These are phyloP conservation scores for Trichoderma cornu-damae DNA, from an alignment of 2,329 filamentous ascomycete genomes.

Conservation along the genomic window DNA sequence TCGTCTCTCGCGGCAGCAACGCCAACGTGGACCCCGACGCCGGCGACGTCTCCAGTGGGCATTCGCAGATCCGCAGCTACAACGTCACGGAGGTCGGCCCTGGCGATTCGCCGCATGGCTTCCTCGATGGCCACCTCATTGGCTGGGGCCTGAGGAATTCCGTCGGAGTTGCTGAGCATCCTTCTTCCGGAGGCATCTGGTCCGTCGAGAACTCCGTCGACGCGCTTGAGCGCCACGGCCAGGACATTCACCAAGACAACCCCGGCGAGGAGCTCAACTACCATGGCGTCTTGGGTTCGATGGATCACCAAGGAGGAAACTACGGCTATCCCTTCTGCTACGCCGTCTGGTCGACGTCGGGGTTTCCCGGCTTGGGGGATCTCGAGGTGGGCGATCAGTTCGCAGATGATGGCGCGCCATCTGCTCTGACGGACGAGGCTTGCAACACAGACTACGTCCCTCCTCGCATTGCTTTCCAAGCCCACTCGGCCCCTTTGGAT, in stretches of 20 bases:
- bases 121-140: conserved; percentile 43
- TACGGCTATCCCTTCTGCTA: conserved; percentile 70
- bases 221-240: conserved; percentile 50
- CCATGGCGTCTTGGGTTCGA: conserved; percentile 50
- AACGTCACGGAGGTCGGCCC: conserved; percentile 34
- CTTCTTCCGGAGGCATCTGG: conserved; percentile 47
- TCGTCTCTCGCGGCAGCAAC: conserved; percentile 61
- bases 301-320: conserved; percentile 43
- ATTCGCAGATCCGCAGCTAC: conserved; percentile 62
- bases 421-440: conserved; percentile 39
- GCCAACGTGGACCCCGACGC: conserved; percentile 57
- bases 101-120: conserved; percentile 38
- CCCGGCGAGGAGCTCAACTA: conserved; percentile 72
- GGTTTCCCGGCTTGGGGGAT: conserved; percentile 36
- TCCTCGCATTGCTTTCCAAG: conserved; percentile 53
- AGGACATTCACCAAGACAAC: conserved; percentile 63
- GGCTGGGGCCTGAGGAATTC: conserved; percentile 71
- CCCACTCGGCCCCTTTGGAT: conserved; percentile 68
- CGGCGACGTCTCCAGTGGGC: conserved; percentile 47
- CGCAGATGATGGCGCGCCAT: conserved; percentile 31
- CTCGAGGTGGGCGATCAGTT: conserved; percentile 49
- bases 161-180: conserved; percentile 64
- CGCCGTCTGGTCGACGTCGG: conserved; percentile 55
- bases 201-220: conserved; percentile 68
- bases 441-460: conserved; percentile 41